Evolutionary conservation across 73 alveolate genomes (phyloP), one percentile per base, ranked within the genome.

Genomic region (Paramecium octaurelia): DNA sequence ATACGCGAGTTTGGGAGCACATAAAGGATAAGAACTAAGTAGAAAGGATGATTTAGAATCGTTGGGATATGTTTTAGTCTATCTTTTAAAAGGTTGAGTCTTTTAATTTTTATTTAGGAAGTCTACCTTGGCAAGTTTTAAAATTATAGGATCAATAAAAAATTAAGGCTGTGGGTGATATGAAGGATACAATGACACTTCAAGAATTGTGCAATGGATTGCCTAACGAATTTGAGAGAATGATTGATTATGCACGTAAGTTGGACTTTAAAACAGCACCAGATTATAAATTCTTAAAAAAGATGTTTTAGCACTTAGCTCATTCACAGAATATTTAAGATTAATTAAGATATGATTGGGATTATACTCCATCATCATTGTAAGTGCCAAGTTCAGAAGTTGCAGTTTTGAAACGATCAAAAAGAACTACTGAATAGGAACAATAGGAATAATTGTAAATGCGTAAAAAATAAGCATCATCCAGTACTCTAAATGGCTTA

Each of bases 71-170:
- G 97, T 97, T 21, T 77, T 97, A 85, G 84, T 95, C 88, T 95
- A 95, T 60, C 92, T 95, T 60, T 23, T 54, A 46, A 93, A 95
- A 54, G 96, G 97, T 31, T 24, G 10, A 80, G 27, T 46, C 21
- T 44, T 9, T 11, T 14, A 27, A 76, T 40, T 46, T 44, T 23
- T 18, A 80, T 23, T 80, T 48, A 44, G 96, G 97, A 24, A 77
- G 73, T 40, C 57, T 95, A 68, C 99, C 99, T 38, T 98, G 99
- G 99, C 97, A 96, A 85, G 99, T 98, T 4, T 93, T 96, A 90
- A 91, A 94, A 88, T 98, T 98, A 0, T 44, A 84, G 29, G 94
- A 89, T 20, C 68, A 71, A 71, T 84, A 89, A 21, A 89, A 89
- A 71, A 71, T 83, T 1, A 38, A 71, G 75, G 88, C 57, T 31